These are phyloP conservation scores for Aspergillus cristatus DNA, from an alignment of 495 filamentous ascomycete genomes.

Conservation along the genomic window DNA sequence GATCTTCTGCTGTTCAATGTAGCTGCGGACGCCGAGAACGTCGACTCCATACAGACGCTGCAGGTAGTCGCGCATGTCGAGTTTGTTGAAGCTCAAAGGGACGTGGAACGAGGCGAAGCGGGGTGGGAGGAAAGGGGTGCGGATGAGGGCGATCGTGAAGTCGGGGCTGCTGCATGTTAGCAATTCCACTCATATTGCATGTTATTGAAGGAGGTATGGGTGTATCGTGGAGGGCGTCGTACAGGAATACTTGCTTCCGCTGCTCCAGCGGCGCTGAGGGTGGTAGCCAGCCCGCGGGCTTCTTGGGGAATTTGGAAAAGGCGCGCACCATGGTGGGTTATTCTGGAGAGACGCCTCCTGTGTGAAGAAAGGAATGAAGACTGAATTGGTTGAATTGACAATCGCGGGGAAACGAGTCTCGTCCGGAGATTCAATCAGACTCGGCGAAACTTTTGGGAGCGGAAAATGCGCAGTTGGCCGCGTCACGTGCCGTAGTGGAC, in stretches of 20 bases:
- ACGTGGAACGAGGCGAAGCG: slow-evolving; percentile 78
- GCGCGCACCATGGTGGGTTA: slow-evolving; percentile 28
- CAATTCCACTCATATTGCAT: no score
- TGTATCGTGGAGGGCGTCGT: slow-evolving; percentile 21
- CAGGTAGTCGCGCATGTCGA: slow-evolving; percentile 86
- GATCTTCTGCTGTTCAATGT: slow-evolving; percentile 60
- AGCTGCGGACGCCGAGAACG: slow-evolving; percentile 63
- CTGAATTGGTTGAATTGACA: no score
- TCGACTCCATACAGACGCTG: slow-evolving; percentile 62
- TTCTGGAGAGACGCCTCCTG: no score
- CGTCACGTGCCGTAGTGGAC: slow-evolving; percentile 23
- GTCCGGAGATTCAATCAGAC: no score
- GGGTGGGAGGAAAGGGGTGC: slow-evolving; percentile 59
- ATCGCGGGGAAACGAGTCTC: no score
- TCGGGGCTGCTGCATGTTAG: slow-evolving; percentile 59
- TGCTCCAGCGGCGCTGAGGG: slow-evolving; percentile 12
- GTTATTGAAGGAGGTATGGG: slow-evolving; percentile 1
- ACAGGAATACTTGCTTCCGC: slow-evolving; percentile 62
- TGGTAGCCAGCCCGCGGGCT: slow-evolving; percentile 13
- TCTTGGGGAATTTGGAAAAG: slow-evolving; percentile 20
- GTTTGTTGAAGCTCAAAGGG: slow-evolving; percentile 80
- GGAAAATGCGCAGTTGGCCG: slow-evolving; percentile 33
- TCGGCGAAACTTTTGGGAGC: slow-evolving; percentile 26
- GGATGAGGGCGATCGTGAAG: slow-evolving; percentile 66
- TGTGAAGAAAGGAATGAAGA: no score